A percentile compares a stretch with the other conserved stretches of the same genome.
These are phyloP conservation scores for Oryza officinalis DNA, from an alignment of 176 grass and related monocot species.

Conservation along the genomic window DNA sequence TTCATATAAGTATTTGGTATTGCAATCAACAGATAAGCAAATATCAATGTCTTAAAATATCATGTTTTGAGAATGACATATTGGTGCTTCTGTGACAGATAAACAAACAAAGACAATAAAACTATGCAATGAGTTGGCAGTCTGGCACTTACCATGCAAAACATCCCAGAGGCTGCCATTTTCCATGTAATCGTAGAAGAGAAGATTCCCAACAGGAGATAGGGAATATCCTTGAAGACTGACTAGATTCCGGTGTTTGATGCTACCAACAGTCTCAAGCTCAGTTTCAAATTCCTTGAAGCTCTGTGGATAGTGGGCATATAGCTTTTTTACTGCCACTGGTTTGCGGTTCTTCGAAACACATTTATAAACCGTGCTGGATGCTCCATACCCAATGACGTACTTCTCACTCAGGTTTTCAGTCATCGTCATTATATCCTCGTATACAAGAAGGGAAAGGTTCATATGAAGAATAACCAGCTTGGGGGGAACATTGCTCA, in stretches of 20 bases:
- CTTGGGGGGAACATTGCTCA: conserved; percentile 74
- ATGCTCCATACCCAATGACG: conserved; percentile 96
- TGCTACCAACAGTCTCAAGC: conserved; percentile 90
- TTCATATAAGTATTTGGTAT: not conserved
- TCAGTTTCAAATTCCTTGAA: conserved; percentile 96
- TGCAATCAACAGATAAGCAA: not conserved
- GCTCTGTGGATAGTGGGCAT: conserved; percentile 71
- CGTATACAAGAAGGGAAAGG: conserved; percentile 92
- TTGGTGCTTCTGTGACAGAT: conserved; percentile 17
- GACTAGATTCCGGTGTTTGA: conserved; percentile 95
- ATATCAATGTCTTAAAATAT: not conserved
- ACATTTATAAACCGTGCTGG: conserved; percentile 98
- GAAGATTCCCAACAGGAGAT: conserved; percentile 83
- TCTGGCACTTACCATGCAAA: conserved; percentile 77
- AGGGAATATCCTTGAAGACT: conserved; percentile 94
- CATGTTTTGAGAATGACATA: not conserved
- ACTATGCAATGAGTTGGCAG: not conserved
- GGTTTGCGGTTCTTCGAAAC: conserved; percentile 90
- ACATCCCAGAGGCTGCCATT: conserved; percentile 98
- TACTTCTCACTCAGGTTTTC: conserved; percentile 98
- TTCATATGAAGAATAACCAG: conserved; percentile 99
- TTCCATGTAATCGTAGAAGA: conserved; percentile 99
- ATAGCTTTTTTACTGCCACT: conserved; percentile 92
- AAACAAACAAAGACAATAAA: conserved; percentile 20
- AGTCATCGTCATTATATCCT: conserved; percentile 99